phyloP scores from a whole-genome alignment of 1,284 basidiomycete species.

The Leccinum fallax region DNA sequence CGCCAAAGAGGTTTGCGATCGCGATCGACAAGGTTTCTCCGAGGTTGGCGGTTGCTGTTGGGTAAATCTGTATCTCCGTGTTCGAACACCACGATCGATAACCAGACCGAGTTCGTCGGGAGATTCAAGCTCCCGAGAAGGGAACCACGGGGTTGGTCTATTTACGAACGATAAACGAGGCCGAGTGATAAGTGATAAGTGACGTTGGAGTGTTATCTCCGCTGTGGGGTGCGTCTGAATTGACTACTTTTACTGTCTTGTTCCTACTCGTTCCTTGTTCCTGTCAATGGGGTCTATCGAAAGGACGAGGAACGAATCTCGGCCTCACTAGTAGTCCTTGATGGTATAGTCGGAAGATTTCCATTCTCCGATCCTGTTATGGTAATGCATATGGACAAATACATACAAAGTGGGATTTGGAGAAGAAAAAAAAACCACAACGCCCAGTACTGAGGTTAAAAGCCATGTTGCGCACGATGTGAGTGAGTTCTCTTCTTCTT shows the following conservation, averaged over 20 bases:
- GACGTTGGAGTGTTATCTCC: neutral
- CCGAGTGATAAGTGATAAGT: neutral
- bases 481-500: conserved; percentile 15
- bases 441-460: neutral
- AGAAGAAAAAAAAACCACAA: conserved; percentile 12
- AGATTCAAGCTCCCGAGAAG: neutral
- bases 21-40: neutral
- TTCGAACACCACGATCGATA: neutral
- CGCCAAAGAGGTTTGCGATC: neutral
- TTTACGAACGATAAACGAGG: neutral
- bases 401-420: neutral
- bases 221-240: neutral
- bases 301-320: neutral
- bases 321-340: neutral
- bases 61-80: neutral
- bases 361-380: neutral
- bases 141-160: neutral
- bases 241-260: neutral
- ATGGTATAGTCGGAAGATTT: neutral
- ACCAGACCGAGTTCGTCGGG: neutral
- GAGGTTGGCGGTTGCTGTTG: neutral
- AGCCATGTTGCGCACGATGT: conserved; percentile 44
- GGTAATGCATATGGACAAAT: neutral
- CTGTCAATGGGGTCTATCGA: neutral
- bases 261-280: neutral